These are phyloP conservation scores for Thamnidium elegans DNA, from an alignment of 192 early-diverging fungal genomes.

Conservation along the genomic window DNA sequence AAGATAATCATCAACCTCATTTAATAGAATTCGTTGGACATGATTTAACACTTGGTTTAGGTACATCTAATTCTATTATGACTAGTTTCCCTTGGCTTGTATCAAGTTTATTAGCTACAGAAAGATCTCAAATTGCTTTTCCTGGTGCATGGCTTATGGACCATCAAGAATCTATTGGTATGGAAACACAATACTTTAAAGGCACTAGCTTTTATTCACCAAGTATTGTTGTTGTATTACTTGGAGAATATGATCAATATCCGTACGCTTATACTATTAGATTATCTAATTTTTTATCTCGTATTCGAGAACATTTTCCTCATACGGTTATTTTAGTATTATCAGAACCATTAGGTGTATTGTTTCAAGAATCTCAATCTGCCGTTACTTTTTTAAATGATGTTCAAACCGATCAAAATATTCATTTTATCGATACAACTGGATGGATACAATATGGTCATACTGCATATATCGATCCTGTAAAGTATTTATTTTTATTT, in stretches of 20 bases:
- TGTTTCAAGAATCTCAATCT: conserved; percentile 16
- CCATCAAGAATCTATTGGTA: conserved; percentile 12
- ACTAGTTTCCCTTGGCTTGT: conserved; percentile 30
- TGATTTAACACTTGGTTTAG: conserved; percentile 14
- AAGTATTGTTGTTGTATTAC: conserved; percentile 14
- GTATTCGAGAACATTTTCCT: conserved; percentile 2
- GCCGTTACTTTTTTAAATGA: conserved; percentile 13
- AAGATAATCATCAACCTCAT: neutral
- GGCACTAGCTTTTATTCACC: conserved; percentile 4
- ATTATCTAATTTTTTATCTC: neutral
- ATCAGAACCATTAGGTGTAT: conserved; percentile 24
- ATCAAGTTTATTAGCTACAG: conserved; percentile 13
- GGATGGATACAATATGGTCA: conserved; percentile 23
- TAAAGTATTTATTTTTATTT: conserved; percentile 5
- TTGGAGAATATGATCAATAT: conserved; percentile 24
- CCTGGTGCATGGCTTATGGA: conserved; percentile 26
- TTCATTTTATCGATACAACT: conserved; percentile 30
- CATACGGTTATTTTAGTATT: conserved; percentile 14
- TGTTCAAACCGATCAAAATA: conserved; percentile 16
- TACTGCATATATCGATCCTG: conserved; percentile 16
- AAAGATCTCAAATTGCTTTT: conserved; percentile 28
- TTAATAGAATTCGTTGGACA: conserved; percentile 30
- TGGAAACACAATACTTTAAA: conserved; percentile 28
- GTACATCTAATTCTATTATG: conserved; percentile 17
- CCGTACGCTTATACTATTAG: neutral